phyloP scores from a whole-genome alignment of 768 basidiomycete genomes.

The Phlebiopsis flavidoalba region DNA sequence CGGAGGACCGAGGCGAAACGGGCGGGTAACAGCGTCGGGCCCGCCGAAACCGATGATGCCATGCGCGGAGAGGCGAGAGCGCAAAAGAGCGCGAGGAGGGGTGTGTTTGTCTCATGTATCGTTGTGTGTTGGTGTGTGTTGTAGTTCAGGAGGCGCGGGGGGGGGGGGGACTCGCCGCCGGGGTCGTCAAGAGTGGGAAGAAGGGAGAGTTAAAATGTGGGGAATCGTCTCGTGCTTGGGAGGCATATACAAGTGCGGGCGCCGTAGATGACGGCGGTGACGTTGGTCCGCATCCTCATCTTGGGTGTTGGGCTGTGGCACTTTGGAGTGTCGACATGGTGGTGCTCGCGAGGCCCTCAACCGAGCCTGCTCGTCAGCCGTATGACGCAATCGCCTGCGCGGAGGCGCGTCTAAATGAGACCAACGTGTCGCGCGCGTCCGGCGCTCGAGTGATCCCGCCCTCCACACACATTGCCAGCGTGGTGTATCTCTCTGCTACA shows the following conservation, averaged over 20 bases:
- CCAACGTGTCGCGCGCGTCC: too few relatives aligned
- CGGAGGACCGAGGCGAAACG: too few relatives aligned
- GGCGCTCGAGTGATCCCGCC: too few relatives aligned
- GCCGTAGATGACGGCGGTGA: not conserved
- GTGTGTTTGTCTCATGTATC: conserved; percentile 4
- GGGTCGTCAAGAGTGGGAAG: not conserved
- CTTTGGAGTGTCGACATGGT: not conserved
- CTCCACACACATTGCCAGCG: too few relatives aligned
- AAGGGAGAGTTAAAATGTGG: not conserved
- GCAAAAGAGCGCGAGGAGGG: conserved; percentile 8
- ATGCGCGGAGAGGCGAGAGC: conserved; percentile 20
- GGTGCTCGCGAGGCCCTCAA: not conserved
- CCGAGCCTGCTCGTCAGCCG: not conserved
- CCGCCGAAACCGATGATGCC: conserved; percentile 28
- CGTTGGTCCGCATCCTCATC: not conserved
- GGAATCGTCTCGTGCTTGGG: not conserved
- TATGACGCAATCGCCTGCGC: too few relatives aligned
- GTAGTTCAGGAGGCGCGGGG: not conserved
- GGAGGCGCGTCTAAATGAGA: too few relatives aligned
- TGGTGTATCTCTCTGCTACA: too few relatives aligned
- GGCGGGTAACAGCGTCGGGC: too few relatives aligned
- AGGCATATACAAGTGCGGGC: not conserved
- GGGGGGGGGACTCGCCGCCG: not conserved
- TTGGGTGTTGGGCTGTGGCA: not conserved
- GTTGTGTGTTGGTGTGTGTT: not conserved